A percentile compares a stretch with the other conserved stretches of the same genome.
Evolutionary conservation across 2,329 filamentous ascomycete genomes (phyloP).

Genomic region (Rhexocercosporidium sp.): DNA sequence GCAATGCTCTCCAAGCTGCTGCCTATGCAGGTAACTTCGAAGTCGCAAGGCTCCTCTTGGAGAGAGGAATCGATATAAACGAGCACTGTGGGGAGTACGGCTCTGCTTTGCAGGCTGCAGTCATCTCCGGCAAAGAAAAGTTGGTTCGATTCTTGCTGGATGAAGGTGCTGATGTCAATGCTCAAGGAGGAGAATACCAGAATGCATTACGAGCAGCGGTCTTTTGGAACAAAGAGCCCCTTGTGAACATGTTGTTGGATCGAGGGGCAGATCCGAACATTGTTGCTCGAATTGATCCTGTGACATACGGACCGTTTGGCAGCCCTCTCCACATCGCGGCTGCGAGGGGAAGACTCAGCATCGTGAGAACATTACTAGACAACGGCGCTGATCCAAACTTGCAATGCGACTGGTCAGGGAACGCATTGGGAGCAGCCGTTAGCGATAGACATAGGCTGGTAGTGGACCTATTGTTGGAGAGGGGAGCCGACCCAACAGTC

Average conservation of each 20-base stretch:
- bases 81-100: constrained; percentile 18
- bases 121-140: neutral
- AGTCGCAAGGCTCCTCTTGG: constrained; percentile 19
- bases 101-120: constrained; percentile 21
- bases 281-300: no score
- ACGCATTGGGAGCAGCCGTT: constrained; percentile 19
- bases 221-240: neutral
- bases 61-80: constrained; percentile 23
- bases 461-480: constrained; percentile 19
- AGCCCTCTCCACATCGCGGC: constrained; percentile 17
- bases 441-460: neutral
- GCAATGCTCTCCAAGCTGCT: constrained; percentile 4
- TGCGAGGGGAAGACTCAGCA: neutral
- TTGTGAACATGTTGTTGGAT: constrained; percentile 22
- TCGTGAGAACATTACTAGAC: constrained; percentile 18
- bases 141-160: constrained; percentile 20
- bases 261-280: constrained; percentile 27
- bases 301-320: neutral
- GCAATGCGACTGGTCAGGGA: neutral
- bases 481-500: constrained; percentile 9
- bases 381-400: constrained; percentile 7
- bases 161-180: constrained; percentile 22
- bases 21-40: neutral
- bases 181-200: constrained; percentile 14
- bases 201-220: constrained; percentile 28